These are phyloP conservation scores for Penicillium sp. DNA, from an alignment of 2,329 filamentous ascomycete species.

Conservation along the genomic window DNA sequence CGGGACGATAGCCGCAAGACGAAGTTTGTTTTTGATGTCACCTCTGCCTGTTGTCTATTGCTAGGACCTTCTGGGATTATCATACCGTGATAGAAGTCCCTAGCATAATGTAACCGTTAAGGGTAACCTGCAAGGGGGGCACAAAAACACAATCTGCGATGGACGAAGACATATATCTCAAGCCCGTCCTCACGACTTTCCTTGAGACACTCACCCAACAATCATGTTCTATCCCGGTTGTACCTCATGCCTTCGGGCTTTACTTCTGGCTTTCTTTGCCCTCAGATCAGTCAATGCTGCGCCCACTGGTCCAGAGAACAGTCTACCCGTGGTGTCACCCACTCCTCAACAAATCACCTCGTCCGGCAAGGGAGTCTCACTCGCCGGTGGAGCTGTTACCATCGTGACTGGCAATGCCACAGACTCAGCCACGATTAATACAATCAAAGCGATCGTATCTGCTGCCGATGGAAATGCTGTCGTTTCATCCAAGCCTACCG, in stretches of 20 bases:
- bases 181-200: background rate
- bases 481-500: conserved; percentile 18
- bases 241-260: conserved; percentile 16
- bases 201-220: background rate
- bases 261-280: conserved; percentile 11
- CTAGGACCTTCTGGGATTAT: conserved; percentile 6
- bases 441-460: conserved; percentile 19
- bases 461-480: conserved; percentile 18
- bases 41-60: conserved; percentile 5
- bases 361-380: conserved; percentile 20
- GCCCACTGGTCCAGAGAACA: conserved; percentile 7
- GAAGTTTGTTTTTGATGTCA: conserved; percentile 14
- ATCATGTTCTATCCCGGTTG: conserved; percentile 17
- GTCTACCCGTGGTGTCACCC: conserved; percentile 21
- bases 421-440: conserved; percentile 21
- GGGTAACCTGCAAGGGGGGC: conserved; percentile 14
- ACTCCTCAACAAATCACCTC: conserved; percentile 25
- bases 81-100: conserved; percentile 3
- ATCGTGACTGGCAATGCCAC: conserved; percentile 28
- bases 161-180: background rate
- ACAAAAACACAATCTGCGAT: background rate
- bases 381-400: conserved; percentile 22
- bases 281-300: conserved; percentile 13
- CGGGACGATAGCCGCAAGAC: conserved; percentile 3
- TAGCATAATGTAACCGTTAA: conserved; percentile 13